These are phyloP conservation scores for Globisporangium perplexum DNA, from an alignment of 352 stramenopile genomes.

Conservation along the genomic window DNA sequence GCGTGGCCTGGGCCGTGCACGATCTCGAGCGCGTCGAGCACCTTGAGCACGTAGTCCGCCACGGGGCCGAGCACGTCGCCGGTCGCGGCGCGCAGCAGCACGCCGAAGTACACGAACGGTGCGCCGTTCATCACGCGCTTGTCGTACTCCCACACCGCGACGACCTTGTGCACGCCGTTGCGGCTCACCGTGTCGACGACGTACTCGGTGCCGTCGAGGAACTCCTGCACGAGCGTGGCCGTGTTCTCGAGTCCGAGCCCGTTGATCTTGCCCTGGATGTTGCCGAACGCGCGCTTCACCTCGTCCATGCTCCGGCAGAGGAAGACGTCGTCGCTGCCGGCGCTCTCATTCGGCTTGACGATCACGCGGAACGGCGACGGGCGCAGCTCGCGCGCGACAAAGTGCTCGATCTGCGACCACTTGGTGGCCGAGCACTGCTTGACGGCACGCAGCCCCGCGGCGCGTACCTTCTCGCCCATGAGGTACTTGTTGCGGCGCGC, in stretches of 20 bases:
- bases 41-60: constrained; percentile 60
- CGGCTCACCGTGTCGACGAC: constrained; percentile 95
- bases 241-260: constrained; percentile 81
- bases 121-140: constrained; percentile 91
- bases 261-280: constrained; percentile 90
- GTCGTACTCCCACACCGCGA: constrained; percentile 97
- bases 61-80: constrained; percentile 40
- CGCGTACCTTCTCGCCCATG: constrained; percentile 83
- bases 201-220: constrained; percentile 92
- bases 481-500: constrained; percentile 89
- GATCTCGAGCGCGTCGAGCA: constrained; percentile 81
- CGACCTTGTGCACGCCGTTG: constrained; percentile 92
- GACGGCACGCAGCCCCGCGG: constrained; percentile 67
- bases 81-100: constrained; percentile 49
- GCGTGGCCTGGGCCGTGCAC: constrained; percentile 78
- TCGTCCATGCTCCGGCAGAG: constrained; percentile 89
- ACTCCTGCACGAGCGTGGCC: constrained; percentile 93
- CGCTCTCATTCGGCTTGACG: constrained; percentile 93
- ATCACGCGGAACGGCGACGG: constrained; percentile 66
- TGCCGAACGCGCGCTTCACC: constrained; percentile 87
- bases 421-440: constrained; percentile 66
- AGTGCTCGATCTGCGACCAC: constrained; percentile 74
- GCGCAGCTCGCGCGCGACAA: constrained; percentile 67
- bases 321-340: constrained; percentile 92
- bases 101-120: constrained; percentile 95